Base-by-base conservation (phyloP, 2,329 filamentous ascomycete species). In the Apiospora saccharicola region DNA sequence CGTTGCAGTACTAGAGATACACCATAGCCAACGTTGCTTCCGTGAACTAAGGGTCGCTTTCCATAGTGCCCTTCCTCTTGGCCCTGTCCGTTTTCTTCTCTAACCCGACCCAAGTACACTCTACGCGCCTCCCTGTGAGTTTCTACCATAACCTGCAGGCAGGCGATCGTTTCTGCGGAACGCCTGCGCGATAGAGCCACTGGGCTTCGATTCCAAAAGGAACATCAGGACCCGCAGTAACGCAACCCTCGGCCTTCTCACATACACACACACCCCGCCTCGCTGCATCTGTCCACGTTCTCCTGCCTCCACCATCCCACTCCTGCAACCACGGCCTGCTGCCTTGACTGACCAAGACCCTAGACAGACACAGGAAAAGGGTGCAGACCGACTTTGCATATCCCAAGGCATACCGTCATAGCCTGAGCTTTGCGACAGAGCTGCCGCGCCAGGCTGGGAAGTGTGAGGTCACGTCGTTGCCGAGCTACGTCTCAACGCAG, bases 351-450 rank as follows among this genome's bases (percentile, higher is more conserved):
- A 70, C 70, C 72, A 67, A 70, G 68, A 46, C 72, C 72, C 67
- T 61, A 71, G 64, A 34, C 72, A 71, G 34, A 44, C 44, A 22
- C n/a, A 68, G 47, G 61, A 71, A 71, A 71, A 68, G 70, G 57
- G 68, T 74, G 72, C 74, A 74, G 74, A 73, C 76, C 75, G 73
- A 75, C 71, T 73, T 69, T 73, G 72, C 72, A 73, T 73, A 71
- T 71, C 64, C 70, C 78, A 78, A 79, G 78, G 76, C 77, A 80
- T 79, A 80, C 79, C 83, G 82, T 85, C 83, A 85, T 85, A 85
- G 84, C 84, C 84, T 84, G 83, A 84, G 82, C 76, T 79, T 64
- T 80, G 79, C 79, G 81, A 80, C 82, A 82, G 81, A 80, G 81
- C 78, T 79, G 71, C 61, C 67, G 71, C 73, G 67, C 47, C 57